Conservation (phyloP, 176 grass and related monocot species). For the Calamus simplicifolius region DNA sequence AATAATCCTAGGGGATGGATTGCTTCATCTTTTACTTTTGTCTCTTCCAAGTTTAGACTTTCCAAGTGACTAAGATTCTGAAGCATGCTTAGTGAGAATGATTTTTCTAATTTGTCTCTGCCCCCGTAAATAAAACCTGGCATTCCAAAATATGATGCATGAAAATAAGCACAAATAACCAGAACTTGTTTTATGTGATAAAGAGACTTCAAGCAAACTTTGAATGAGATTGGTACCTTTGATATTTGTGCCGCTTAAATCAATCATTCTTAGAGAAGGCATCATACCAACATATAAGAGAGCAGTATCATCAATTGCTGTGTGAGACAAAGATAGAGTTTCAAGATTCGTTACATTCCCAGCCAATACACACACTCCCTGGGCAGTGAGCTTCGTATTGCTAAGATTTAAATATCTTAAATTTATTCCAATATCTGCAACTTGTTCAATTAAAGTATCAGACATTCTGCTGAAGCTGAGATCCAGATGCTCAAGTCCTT, state of each 20-base stretch:
- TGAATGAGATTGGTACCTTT: conserved; percentile 46
- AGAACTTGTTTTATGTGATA: conserved; percentile 12
- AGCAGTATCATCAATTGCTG: conserved; percentile 68
- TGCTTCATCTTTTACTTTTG: conserved; percentile 47
- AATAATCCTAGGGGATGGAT: conserved; percentile 45
- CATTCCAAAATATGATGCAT: conserved; percentile 7
- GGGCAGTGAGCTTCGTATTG: conserved; percentile 44
- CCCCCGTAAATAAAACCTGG: conserved; percentile 40
- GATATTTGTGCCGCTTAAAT: conserved; percentile 55
- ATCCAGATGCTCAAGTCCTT: conserved; percentile 57
- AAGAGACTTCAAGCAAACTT: conserved; percentile 14
- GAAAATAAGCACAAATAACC: conserved; percentile 1
- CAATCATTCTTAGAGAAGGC: conserved; percentile 47
- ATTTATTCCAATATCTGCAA: conserved; percentile 50
- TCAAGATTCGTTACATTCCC: conserved; percentile 55
- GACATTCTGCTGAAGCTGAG: conserved; percentile 45
- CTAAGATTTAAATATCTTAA: conserved; percentile 73
- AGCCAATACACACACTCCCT: conserved; percentile 43
- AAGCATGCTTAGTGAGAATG: conserved; percentile 42
- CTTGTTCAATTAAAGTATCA: conserved; percentile 47
- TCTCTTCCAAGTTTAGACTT: conserved; percentile 66
- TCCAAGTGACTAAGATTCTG: conserved; percentile 47
- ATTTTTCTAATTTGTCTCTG: conserved; percentile 21
- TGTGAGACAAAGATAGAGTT: conserved; percentile 58
- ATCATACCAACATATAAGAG: conserved; percentile 58